These are phyloP conservation scores for Chiua virens DNA, from an alignment of 768 basidiomycete species.

Conservation along the genomic window DNA sequence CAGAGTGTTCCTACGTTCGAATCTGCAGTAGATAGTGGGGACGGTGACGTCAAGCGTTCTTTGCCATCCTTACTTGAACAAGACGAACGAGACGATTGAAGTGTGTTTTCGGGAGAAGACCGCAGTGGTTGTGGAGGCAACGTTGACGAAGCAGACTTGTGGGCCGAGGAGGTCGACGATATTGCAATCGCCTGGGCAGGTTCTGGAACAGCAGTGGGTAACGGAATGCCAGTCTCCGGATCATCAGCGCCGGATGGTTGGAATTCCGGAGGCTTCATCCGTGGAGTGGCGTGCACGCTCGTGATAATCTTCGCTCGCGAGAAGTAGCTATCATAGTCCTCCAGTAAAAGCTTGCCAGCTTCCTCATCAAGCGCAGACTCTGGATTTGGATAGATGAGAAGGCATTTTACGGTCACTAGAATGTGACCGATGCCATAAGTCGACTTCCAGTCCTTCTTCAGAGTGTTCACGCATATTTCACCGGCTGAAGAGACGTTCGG, in stretches of 20 bases:
- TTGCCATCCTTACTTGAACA: slow-evolving; percentile 38
- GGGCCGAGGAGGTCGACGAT: slow-evolving; percentile 40
- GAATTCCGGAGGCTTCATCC: slow-evolving; percentile 72
- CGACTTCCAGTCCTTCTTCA: slow-evolving; percentile 97
- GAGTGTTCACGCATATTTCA: slow-evolving; percentile 95
- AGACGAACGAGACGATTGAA: slow-evolving; percentile 39
- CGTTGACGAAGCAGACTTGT: slow-evolving; percentile 43
- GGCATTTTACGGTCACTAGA: slow-evolving; percentile 89
- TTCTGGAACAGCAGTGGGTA: slow-evolving; percentile 23
- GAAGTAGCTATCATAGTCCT: slow-evolving; percentile 88
- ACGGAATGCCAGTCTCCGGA: slow-evolving; percentile 13
- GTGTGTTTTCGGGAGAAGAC: slow-evolving; percentile 38
- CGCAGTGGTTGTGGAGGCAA: slow-evolving; percentile 40
- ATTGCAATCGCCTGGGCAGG: slow-evolving; percentile 36
- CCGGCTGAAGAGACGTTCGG: slow-evolving; percentile 89
- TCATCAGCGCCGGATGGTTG: slow-evolving; percentile 41
- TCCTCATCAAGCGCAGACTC: slow-evolving; percentile 96
- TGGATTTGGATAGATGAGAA: slow-evolving; percentile 95
- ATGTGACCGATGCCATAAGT: slow-evolving; percentile 90
- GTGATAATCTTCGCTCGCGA: slow-evolving; percentile 86
- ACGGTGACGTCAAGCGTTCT: slow-evolving; percentile 66
- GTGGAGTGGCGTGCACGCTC: slow-evolving; percentile 86
- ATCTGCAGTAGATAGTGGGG: slow-evolving; percentile 70
- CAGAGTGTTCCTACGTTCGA: slow-evolving; percentile 55
- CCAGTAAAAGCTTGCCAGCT: slow-evolving; percentile 87